Conservation (phyloP, 331 rosid species). For the Erythrophleum ivorense region DNA sequence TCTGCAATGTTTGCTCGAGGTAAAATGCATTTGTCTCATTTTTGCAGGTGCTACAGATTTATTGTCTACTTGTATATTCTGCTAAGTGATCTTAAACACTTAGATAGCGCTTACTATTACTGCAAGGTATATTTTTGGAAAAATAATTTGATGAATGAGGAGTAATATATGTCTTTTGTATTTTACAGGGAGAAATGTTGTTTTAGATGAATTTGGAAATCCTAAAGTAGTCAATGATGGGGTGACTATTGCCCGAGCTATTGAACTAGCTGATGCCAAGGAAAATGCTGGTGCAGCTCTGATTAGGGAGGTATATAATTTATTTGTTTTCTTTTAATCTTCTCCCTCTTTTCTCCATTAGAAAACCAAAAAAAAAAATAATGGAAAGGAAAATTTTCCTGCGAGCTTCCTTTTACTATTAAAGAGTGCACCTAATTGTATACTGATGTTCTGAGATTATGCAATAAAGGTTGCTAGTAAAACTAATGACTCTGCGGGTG, state of each 20-base stretch:
- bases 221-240: constrained; percentile 83
- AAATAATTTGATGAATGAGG: neutral
- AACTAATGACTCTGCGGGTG: constrained; percentile 98
- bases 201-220: constrained; percentile 73
- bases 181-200: constrained; percentile 75
- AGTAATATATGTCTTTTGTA: neutral
- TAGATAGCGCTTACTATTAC: too few species aligned
- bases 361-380: too few species aligned
- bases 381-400: too few species aligned
- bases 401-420: neutral
- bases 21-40: neutral
- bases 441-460: constrained; percentile 21
- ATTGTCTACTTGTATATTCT: neutral
- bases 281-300: constrained; percentile 89
- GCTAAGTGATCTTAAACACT: too few species aligned
- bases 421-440: neutral
- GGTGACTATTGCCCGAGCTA: constrained; percentile 80
- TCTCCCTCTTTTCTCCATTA: too few species aligned
- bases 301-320: constrained; percentile 62
- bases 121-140: too few species aligned
- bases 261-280: constrained; percentile 79
- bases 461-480: constrained; percentile 89
- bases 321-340: neutral
- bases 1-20: neutral
- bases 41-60: neutral